Evolutionary conservation across 192 early-diverging fungal genomes (phyloP).

Genomic region (Umbelopsis sp.): DNA sequence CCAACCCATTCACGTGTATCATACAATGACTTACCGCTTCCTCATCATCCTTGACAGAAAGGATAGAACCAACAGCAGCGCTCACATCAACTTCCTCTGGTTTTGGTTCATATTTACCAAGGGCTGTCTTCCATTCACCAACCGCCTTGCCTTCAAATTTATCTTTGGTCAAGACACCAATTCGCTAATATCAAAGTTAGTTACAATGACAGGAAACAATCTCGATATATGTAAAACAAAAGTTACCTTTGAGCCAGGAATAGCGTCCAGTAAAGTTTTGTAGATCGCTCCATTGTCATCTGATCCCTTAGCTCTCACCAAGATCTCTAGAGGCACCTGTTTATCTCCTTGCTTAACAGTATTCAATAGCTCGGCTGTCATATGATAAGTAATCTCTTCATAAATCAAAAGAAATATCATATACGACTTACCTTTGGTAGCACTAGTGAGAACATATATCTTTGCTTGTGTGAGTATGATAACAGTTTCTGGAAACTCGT

Average conservation of each 20-base stretch:
- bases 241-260: constrained; percentile 44
- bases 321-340: constrained; percentile 73
- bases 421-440: constrained; percentile 69
- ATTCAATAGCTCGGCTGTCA: constrained; percentile 59
- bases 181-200: constrained; percentile 33
- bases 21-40: constrained; percentile 63
- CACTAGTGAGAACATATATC: constrained; percentile 76
- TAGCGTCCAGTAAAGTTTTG: constrained; percentile 53
- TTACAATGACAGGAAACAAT: neutral
- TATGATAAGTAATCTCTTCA: neutral
- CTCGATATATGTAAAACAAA: neutral
- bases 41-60: constrained; percentile 91
- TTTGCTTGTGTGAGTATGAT: constrained; percentile 76
- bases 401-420: neutral
- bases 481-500: constrained; percentile 88
- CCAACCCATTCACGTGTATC: too few relatives aligned
- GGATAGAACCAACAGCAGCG: constrained; percentile 63
- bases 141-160: constrained; percentile 72
- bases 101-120: constrained; percentile 45
- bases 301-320: constrained; percentile 76
- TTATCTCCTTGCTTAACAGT: constrained; percentile 59
- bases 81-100: constrained; percentile 78
- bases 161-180: constrained; percentile 85
- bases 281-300: constrained; percentile 70
- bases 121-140: constrained; percentile 75